Base-by-base conservation (phyloP, 176 grass and related monocot genomes). In the Alopecurus myosuroides region DNA sequence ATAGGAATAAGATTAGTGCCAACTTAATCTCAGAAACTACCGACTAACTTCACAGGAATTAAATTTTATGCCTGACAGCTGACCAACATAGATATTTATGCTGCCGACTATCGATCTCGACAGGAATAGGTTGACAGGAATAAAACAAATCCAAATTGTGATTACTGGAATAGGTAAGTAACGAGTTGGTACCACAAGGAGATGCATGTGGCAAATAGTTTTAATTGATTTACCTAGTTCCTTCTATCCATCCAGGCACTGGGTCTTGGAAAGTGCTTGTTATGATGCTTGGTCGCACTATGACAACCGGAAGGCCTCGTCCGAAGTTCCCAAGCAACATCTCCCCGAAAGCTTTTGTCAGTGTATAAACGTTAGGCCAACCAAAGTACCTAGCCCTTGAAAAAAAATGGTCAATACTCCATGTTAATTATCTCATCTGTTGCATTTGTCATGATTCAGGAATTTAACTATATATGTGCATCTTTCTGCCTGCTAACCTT, bases 321-420 rank as follows among this genome's bases (percentile, higher is more conserved):
- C 77, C 81, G 13, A 90, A 60, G 4, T 85, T 63, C 25, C 77
- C 88, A 70, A 90, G 70, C 23, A 93, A n/a, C 88, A 93, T 93
- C 70, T 93, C 91, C 10, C 85, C 91, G 81, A 90, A 80, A 65
- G 91, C 81, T 60, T 93, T 90, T 58, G 88, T 93, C 64, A 82
- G 87, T 40, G 87, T 77, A 77, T 93, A 93, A 2, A 77, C 87
- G 28, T 93, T 93, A 35, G 91, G 85, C 91, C 91, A 90, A n/a
- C 91, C 91, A 76, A 66, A 90, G 34, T 85, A 39, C 30, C 51
- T 87, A 77, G 91, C 81, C 45, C 91, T 93, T 60, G 25, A 11
- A 20, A 66, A 62, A 65, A 34, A 3, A 5, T n/a, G 25, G 44
- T 20, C 11, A 64, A 79, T 22, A 19, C 6, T 65, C 15, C 29